These are phyloP conservation scores for Trichoderma atrobrunneum DNA, from an alignment of 2,329 filamentous ascomycete genomes.

Conservation along the genomic window DNA sequence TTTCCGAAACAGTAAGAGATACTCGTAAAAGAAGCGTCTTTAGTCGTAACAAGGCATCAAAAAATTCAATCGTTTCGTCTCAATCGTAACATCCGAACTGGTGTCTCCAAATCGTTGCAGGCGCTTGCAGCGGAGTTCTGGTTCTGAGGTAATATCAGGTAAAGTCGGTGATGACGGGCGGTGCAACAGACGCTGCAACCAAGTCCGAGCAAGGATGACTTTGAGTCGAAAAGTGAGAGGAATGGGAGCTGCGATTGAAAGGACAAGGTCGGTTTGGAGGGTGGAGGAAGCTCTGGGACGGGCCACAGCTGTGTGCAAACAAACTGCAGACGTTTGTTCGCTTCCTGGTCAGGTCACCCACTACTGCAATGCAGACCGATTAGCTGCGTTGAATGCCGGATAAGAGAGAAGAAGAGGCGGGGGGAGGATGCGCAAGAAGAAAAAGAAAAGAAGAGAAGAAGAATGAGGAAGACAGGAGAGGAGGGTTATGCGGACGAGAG, in stretches of 20 bases:
- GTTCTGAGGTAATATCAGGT: slow-evolving; percentile 6
- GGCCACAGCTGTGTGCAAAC: slow-evolving; percentile 24
- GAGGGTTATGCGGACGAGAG: background rate
- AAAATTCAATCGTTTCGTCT: slow-evolving; percentile 25
- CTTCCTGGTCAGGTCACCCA: slow-evolving; percentile 25
- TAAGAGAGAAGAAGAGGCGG: slow-evolving; percentile 14
- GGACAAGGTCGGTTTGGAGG: slow-evolving; percentile 4
- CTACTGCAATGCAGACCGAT: slow-evolving; percentile 34
- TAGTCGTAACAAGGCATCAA: slow-evolving; percentile 32
- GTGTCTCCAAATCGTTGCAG: slow-evolving; percentile 1
- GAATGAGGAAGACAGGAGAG: background rate
- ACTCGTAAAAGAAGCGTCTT: slow-evolving; percentile 25
- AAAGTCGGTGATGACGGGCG: slow-evolving; percentile 10
- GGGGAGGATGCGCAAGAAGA: background rate
- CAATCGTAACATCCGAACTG: slow-evolving; percentile 25
- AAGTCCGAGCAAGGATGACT: slow-evolving; percentile 1
- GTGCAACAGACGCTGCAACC: slow-evolving; percentile 13
- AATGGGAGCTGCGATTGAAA: slow-evolving; percentile 8
- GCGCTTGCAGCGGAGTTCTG: background rate
- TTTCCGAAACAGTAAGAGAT: slow-evolving; percentile 19
- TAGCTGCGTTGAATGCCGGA: slow-evolving; percentile 31
- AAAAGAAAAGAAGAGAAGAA: background rate
- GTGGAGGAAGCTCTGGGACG: slow-evolving; percentile 17
- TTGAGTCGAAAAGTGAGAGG: slow-evolving; percentile 15
- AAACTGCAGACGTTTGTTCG: slow-evolving; percentile 24